These are phyloP conservation scores for Colletotrichum nymphaeae DNA, from an alignment of 2,329 filamentous ascomycete species.

Conservation along the genomic window DNA sequence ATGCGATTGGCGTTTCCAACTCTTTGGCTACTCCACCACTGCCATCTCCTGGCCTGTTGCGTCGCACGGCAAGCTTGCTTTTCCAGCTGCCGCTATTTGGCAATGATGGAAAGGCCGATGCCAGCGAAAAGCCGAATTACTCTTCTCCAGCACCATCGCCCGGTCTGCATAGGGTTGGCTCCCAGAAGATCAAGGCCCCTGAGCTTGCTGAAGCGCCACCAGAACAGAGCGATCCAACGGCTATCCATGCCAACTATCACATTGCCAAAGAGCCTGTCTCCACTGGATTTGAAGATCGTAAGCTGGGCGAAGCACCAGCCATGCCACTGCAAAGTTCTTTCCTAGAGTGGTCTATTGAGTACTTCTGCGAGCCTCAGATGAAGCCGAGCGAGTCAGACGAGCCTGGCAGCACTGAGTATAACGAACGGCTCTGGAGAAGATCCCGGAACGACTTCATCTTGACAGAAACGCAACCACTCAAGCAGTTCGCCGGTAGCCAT, in stretches of 20 bases:
- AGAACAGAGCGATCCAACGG: conserved; percentile 78
- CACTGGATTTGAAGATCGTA: conserved; percentile 75
- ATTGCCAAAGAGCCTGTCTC: conserved; percentile 83
- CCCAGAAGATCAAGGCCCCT: conserved; percentile 53
- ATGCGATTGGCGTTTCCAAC: conserved; percentile 50
- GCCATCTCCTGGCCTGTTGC: conserved; percentile 68
- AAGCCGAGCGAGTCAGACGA: conserved; percentile 95
- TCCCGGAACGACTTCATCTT: conserved; percentile 94
- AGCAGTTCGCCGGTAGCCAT: conserved; percentile 85
- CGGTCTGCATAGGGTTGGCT: conserved; percentile 48
- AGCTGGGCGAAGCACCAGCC: conserved; percentile 66
- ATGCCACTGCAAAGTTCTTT: conserved; percentile 87
- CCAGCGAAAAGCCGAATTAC: conserved; percentile 24
- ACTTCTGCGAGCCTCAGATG: conserved; percentile 99
- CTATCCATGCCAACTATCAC: conserved; percentile 77
- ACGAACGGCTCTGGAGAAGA: conserved; percentile 91
- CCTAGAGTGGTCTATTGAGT: conserved; percentile 95
- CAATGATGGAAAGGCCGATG: conserved; percentile 54
- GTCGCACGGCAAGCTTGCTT: conserved; percentile 72
- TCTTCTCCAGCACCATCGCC: conserved; percentile 43
- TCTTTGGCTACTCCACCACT: conserved; percentile 53
- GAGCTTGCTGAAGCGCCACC: conserved; percentile 67
- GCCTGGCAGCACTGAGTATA: conserved; percentile 95
- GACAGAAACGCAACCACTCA: conserved; percentile 91
- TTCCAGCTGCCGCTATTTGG: conserved; percentile 68